Conservation (phyloP, 805 yeast genomes). For the Saccharomycopsis oosterbeekiorum region DNA sequence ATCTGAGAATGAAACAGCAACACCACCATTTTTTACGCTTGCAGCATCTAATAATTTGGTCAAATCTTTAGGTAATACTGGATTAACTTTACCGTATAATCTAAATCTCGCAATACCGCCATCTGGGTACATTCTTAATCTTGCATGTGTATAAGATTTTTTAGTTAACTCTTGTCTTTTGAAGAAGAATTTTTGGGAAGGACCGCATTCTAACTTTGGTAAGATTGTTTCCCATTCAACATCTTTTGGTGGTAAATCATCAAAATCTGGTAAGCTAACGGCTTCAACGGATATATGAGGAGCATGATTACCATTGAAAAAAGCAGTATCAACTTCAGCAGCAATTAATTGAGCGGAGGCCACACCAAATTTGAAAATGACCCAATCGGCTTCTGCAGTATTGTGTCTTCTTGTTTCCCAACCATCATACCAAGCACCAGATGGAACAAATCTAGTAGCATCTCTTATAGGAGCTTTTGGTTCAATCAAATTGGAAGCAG, state of each 20-base stretch:
- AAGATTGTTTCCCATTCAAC: constrained; percentile 61
- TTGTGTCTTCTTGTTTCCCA: constrained; percentile 98
- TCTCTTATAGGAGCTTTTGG: constrained; percentile 77
- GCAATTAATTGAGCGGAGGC: constrained; percentile 70
- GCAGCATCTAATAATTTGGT: constrained; percentile 59
- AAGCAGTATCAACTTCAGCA: constrained; percentile 87
- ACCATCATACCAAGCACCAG: constrained; percentile 98
- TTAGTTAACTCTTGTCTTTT: constrained; percentile 48
- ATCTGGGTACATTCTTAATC: constrained; percentile 91
- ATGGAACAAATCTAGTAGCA: constrained; percentile 63
- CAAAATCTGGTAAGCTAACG: constrained; percentile 21
- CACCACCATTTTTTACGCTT: constrained; percentile 78
- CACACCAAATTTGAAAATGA: constrained; percentile 73
- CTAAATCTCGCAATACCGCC: constrained; percentile 97
- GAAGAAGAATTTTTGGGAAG: constrained; percentile 79
- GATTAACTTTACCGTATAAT: constrained; percentile 73
- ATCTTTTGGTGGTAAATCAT: constrained; percentile 25
- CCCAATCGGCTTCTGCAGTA: constrained; percentile 79
- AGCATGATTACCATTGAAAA: constrained; percentile 92
- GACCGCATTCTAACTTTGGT: constrained; percentile 73
- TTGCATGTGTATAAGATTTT: constrained; percentile 62
- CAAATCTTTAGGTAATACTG: constrained; percentile 47
- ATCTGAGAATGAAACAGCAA: constrained; percentile 72
- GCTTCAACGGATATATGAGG: constrained; percentile 85
- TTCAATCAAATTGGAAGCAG: constrained; percentile 75